A percentile compares a stretch with the other conserved stretches of the same genome.
These are phyloP conservation scores for Stipa capillata DNA, from an alignment of 176 grass and related monocot genomes.

Conservation along the genomic window DNA sequence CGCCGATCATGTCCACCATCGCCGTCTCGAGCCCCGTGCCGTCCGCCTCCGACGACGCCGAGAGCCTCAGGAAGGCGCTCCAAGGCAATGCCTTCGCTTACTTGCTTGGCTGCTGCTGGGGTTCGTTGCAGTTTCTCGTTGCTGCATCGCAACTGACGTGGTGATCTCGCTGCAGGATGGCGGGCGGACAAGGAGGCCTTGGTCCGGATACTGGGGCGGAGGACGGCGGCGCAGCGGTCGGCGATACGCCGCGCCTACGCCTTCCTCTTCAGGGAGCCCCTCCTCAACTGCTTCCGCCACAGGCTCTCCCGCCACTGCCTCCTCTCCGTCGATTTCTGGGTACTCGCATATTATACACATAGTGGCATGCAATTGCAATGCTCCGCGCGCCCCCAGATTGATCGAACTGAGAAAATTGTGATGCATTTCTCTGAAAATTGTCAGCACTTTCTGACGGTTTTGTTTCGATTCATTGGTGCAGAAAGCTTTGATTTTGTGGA, in stretches of 20 bases:
- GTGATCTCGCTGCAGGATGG: slow-evolving; percentile 31
- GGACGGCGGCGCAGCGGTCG: slow-evolving; percentile 53
- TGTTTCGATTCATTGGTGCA: neutral
- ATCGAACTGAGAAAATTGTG: too few relatives aligned
- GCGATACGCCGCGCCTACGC: slow-evolving; percentile 55
- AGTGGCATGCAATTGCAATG: too few relatives aligned
- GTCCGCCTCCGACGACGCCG: slow-evolving; percentile 40
- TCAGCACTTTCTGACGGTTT: neutral
- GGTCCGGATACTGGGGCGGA: slow-evolving; percentile 36
- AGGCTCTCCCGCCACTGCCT: slow-evolving; percentile 27
- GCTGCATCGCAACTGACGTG: neutral
- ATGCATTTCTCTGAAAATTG: neutral
- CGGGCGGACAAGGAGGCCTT: slow-evolving; percentile 59
- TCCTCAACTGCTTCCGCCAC: slow-evolving; percentile 55
- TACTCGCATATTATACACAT: too few relatives aligned
- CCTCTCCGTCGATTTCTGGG: slow-evolving; percentile 62
- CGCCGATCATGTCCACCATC: slow-evolving; percentile 35
- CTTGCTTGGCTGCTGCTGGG: neutral
- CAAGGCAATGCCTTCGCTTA: slow-evolving; percentile 32
- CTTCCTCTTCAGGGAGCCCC: slow-evolving; percentile 49
- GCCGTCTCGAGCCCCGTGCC: slow-evolving; percentile 27
- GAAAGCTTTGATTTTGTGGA: slow-evolving; percentile 70
- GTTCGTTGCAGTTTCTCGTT: neutral
- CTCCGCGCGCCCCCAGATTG: too few relatives aligned
- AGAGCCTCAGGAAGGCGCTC: slow-evolving; percentile 46